Percentiles rank a stretch among this genome's conserved stretches.
Evolutionary conservation across 129 eudicot species (phyloP).

Genomic region (Artemisia argyi): DNA sequence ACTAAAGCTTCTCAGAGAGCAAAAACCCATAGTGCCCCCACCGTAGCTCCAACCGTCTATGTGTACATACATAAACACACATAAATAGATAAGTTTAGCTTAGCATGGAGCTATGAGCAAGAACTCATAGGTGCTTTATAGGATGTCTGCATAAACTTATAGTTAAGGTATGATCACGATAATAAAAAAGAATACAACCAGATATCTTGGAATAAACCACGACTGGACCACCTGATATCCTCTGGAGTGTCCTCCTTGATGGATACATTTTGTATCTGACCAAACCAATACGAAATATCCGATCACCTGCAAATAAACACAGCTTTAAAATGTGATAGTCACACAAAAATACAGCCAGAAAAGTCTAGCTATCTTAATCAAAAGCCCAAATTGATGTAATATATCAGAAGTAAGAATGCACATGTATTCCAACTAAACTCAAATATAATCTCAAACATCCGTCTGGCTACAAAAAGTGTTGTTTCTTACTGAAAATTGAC

Average conservation of each 20-base stretch:
- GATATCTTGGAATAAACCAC: slow-evolving; percentile 12
- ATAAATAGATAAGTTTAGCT: slow-evolving; percentile 5
- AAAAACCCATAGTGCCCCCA: too few relatives aligned
- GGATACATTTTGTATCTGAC: slow-evolving; percentile 87
- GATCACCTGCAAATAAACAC: slow-evolving; percentile 50
- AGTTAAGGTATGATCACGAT: slow-evolving; percentile 8
- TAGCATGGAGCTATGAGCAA: neutral
- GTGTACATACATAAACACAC: slow-evolving; percentile 3
- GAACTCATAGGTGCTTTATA: neutral
- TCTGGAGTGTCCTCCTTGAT: slow-evolving; percentile 75
- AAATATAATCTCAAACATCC: too few relatives aligned
- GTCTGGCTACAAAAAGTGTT: too few relatives aligned
- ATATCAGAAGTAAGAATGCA: too few relatives aligned
- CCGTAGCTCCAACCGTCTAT: neutral
- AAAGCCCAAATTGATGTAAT: too few relatives aligned
- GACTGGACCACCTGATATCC: slow-evolving; percentile 71
- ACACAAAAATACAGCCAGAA: too few relatives aligned
- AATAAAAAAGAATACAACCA: slow-evolving; percentile 11
- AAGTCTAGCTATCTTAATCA: too few relatives aligned
- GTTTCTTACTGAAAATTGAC: too few relatives aligned
- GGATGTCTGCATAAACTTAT: neutral
- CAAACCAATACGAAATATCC: slow-evolving; percentile 77
- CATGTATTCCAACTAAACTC: too few relatives aligned
- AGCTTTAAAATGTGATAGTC: too few relatives aligned
- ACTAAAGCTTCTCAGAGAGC: too few relatives aligned